Conservation (phyloP, 352 stramenopile species). For the Pythium oligandrum region DNA sequence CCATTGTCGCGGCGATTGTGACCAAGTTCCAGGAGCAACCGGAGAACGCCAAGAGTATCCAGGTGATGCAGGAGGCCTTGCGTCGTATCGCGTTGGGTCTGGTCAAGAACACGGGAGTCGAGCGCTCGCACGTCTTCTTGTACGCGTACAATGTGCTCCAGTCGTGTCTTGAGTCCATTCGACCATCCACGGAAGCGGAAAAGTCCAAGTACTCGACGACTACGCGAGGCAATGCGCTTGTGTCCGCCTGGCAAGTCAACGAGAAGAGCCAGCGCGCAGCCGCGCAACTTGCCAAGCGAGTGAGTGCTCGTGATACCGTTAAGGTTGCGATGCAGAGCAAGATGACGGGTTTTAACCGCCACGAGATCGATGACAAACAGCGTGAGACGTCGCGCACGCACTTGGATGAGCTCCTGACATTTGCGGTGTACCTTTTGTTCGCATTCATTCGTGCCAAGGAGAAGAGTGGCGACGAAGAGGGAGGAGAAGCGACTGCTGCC, state of each 20-base stretch:
- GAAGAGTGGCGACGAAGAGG: slow-evolving; percentile 5
- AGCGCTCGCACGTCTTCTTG: slow-evolving; percentile 81
- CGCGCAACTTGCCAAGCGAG: slow-evolving; percentile 51
- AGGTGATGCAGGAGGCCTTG: slow-evolving; percentile 69
- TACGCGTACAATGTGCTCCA: slow-evolving; percentile 84
- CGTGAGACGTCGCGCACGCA: slow-evolving; percentile 44
- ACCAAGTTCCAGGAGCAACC: slow-evolving; percentile 63
- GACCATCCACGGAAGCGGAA: slow-evolving; percentile 57
- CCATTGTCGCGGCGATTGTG: slow-evolving; percentile 66
- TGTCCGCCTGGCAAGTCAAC: slow-evolving; percentile 73
- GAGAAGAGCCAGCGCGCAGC: slow-evolving; percentile 70
- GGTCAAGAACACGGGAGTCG: slow-evolving; percentile 77
- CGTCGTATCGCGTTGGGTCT: slow-evolving; percentile 75
- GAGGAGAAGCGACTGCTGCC: slow-evolving; percentile 24
- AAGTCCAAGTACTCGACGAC: slow-evolving; percentile 54
- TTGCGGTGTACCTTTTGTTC: slow-evolving; percentile 71
- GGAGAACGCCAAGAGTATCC: slow-evolving; percentile 48
- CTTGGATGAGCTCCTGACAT: slow-evolving; percentile 84
- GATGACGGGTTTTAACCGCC: slow-evolving; percentile 80
- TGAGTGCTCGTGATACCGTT: slow-evolving; percentile 42
- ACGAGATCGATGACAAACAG: slow-evolving; percentile 48
- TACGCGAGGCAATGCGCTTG: slow-evolving; percentile 17
- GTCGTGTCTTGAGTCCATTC: slow-evolving; percentile 66
- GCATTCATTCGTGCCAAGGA: slow-evolving; percentile 42
- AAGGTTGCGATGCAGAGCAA: slow-evolving; percentile 60